Evolutionary conservation across 495 filamentous ascomycete species (phyloP).

Genomic region (Penicillium taxi): DNA sequence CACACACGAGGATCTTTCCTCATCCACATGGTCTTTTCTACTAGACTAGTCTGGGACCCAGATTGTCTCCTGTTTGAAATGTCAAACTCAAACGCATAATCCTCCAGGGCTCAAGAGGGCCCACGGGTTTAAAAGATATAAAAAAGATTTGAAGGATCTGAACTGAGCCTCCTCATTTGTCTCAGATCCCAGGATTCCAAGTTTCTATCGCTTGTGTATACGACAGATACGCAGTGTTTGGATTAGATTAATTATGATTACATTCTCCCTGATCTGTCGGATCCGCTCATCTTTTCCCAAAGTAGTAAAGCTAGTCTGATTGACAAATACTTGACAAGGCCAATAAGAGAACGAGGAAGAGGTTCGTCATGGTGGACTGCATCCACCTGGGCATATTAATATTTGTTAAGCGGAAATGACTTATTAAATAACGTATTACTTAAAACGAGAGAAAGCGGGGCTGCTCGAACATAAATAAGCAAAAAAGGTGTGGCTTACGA

Average conservation of each 20-base stretch:
- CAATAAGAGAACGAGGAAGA: background rate
- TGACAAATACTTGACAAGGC: slow-evolving; percentile 33
- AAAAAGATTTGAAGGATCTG: no score
- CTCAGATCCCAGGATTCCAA: no score
- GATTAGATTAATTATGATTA: slow-evolving; percentile 15
- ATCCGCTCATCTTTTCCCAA: slow-evolving; percentile 24
- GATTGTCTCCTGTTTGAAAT: background rate
- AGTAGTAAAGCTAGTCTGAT: slow-evolving; percentile 11
- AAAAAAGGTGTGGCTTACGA: slow-evolving; percentile 24
- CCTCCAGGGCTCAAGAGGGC: no score
- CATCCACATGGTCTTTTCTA: background rate
- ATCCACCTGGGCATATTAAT: no score
- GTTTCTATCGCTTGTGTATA: background rate
- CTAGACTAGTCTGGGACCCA: background rate
- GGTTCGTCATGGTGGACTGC: slow-evolving; percentile 10
- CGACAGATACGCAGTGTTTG: slow-evolving; percentile 5
- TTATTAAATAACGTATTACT: no score
- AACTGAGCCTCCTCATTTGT: no score
- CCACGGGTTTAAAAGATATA: no score
- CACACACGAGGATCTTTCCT: background rate
- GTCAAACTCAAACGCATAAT: no score
- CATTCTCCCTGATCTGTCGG: slow-evolving; percentile 11
- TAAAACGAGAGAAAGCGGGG: no score
- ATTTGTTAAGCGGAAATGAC: no score
- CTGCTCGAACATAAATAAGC: slow-evolving; percentile 3